Percentiles rank a stretch among this genome's conserved stretches.
These are phyloP conservation scores for Euphorbia pulcherrima DNA, from an alignment of 345 rosid species.

Conservation along the genomic window DNA sequence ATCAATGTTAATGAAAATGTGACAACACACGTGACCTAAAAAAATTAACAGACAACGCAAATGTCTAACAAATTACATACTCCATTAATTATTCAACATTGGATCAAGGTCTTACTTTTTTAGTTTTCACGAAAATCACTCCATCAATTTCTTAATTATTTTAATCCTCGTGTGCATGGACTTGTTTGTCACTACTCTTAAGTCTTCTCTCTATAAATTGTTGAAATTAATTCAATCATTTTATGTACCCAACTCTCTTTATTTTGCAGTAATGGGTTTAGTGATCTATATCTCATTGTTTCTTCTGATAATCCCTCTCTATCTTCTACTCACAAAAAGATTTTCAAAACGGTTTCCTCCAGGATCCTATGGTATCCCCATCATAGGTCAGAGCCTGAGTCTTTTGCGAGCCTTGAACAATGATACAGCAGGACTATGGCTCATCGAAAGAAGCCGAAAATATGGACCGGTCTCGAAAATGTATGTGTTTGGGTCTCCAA, in stretches of 20 bases:
- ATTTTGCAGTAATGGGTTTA: not conserved
- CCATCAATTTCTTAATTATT: no score
- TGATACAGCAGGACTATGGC: slow-evolving; percentile 32
- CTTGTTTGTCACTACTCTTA: not conserved
- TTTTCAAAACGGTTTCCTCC: slow-evolving; percentile 33
- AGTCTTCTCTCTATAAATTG: no score
- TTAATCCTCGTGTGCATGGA: no score
- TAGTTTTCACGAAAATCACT: no score
- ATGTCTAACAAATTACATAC: no score
- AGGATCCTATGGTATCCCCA: slow-evolving; percentile 37
- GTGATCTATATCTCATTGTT: not conserved
- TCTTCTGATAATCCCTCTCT: slow-evolving; percentile 23
- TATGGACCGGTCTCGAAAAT: slow-evolving; percentile 40
- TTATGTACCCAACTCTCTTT: not conserved
- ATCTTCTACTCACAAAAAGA: slow-evolving; percentile 9
- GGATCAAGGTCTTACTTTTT: no score
- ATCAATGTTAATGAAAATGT: no score
- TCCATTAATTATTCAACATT: no score
- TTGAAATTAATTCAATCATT: no score
- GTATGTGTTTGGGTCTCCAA: not conserved
- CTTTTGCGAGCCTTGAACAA: slow-evolving; percentile 25
- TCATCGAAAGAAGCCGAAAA: not conserved
- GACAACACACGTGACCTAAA: no score
- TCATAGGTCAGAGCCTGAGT: slow-evolving; percentile 37
- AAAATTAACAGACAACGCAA: no score